These are phyloP conservation scores for Epichloe festucae DNA, from an alignment of 2,329 filamentous ascomycete genomes.

Conservation along the genomic window DNA sequence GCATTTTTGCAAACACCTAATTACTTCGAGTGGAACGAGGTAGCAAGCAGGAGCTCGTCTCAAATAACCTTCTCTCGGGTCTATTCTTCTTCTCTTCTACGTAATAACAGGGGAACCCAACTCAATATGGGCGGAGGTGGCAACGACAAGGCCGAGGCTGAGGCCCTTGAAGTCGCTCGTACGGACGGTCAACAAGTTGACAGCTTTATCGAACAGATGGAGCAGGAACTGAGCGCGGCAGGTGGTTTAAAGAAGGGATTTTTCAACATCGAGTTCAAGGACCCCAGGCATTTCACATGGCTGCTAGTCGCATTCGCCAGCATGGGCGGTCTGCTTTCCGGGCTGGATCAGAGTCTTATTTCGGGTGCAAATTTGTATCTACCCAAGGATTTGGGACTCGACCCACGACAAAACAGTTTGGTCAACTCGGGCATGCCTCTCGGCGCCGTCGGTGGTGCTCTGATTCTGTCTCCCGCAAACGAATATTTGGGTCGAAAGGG, in stretches of 20 bases:
- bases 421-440: constrained; percentile 61
- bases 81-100: neutral
- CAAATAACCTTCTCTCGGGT: neutral
- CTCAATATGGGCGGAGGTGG: constrained; percentile 3
- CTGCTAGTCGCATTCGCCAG: constrained; percentile 58
- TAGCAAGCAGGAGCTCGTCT: neutral
- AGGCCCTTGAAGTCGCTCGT: constrained; percentile 24
- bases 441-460: constrained; percentile 56
- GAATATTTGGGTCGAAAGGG: constrained; percentile 53
- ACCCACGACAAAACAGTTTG: constrained; percentile 44
- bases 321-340: constrained; percentile 60
- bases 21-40: neutral
- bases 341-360: constrained; percentile 61
- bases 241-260: constrained; percentile 24
- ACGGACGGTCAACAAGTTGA: constrained; percentile 23
- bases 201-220: constrained; percentile 27
- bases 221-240: constrained; percentile 23
- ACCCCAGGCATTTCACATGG: constrained; percentile 54
- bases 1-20: neutral
- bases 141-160: constrained; percentile 17
- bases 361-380: constrained; percentile 57
- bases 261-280: constrained; percentile 45
- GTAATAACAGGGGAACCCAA: neutral
- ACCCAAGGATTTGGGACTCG: constrained; percentile 43
- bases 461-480: constrained; percentile 54